A percentile compares a stretch with the other conserved stretches of the same genome.
These are phyloP conservation scores for Colletotrichum falcatum DNA, from an alignment of 2,329 filamentous ascomycete species.

Conservation along the genomic window DNA sequence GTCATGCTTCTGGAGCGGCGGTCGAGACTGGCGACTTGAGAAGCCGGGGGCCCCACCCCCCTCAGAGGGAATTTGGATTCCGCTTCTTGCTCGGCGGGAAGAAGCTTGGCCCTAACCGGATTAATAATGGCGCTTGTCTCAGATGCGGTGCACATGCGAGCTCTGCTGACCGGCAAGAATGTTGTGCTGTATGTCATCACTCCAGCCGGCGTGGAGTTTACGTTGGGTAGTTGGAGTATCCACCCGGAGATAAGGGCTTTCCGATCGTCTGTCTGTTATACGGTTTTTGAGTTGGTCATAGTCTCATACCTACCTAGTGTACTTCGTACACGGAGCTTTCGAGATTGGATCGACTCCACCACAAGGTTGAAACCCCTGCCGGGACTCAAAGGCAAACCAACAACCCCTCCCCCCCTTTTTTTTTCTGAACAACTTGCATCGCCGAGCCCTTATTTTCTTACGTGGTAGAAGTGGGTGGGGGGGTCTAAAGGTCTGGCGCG, in stretches of 20 bases:
- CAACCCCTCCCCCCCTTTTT: not conserved
- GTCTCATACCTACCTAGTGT: too few relatives aligned
- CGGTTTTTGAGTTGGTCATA: conserved; percentile 18
- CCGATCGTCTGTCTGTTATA: not conserved
- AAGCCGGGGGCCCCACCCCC: too few relatives aligned
- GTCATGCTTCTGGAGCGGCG: conserved; percentile 20
- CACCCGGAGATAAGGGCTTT: conserved; percentile 14
- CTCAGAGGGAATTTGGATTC: conserved; percentile 39
- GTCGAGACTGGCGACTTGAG: conserved; percentile 5
- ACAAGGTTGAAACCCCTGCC: not conserved
- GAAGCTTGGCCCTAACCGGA: conserved; percentile 17
- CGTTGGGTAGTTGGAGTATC: not conserved
- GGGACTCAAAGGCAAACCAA: not conserved
- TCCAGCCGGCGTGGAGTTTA: conserved; percentile 1
- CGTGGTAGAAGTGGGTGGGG: too few relatives aligned
- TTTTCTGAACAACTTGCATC: not conserved
- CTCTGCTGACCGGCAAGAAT: conserved; percentile 1
- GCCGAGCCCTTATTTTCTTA: not conserved
- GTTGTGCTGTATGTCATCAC: conserved; percentile 25
- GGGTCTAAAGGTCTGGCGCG: not conserved
- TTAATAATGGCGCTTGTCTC: conserved; percentile 27
- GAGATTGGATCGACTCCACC: not conserved
- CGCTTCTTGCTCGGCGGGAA: not conserved
- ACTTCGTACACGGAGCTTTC: conserved; percentile 29
- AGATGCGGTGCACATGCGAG: conserved; percentile 21